These are phyloP conservation scores for Paramarasmius palmivorus DNA, from an alignment of 1,284 basidiomycete species.

Conservation along the genomic window DNA sequence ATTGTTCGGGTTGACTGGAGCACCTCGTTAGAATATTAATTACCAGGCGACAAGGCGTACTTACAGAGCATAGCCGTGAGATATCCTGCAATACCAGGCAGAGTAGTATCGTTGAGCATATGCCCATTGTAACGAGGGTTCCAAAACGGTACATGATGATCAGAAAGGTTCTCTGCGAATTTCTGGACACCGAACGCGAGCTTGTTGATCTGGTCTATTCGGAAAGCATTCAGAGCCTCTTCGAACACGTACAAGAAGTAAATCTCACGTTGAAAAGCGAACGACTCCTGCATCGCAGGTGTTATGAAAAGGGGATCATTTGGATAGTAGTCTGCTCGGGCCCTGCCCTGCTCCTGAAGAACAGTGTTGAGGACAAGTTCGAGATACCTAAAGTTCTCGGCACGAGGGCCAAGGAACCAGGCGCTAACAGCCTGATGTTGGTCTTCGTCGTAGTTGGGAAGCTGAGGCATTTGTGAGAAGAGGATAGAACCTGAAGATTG, in stretches of 20 bases:
- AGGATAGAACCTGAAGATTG: no score
- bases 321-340: neutral
- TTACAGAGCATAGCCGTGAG: slow-evolving; percentile 39
- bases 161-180: slow-evolving; percentile 17
- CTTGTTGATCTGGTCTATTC: no score
- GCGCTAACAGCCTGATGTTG: slow-evolving; percentile 2
- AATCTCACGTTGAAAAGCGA: no score
- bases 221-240: no score
- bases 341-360: neutral
- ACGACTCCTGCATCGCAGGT: no score
- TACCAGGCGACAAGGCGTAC: neutral
- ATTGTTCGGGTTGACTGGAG: no score
- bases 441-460: no score
- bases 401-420: slow-evolving; percentile 11
- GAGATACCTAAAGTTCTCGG: slow-evolving; percentile 5
- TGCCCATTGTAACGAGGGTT: slow-evolving; percentile 44
- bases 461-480: no score
- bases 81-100: slow-evolving; percentile 41
- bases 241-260: neutral
- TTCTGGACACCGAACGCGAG: neutral
- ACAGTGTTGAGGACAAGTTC: neutral
- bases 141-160: slow-evolving; percentile 38
- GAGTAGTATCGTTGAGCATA: slow-evolving; percentile 37
- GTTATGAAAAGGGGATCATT: neutral
- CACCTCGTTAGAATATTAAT: no score